Percentiles rank a stretch among this genome's conserved stretches.
Evolutionary conservation across 1,284 basidiomycete genomes (phyloP).

Genomic region (Boletellus deceptivus): DNA sequence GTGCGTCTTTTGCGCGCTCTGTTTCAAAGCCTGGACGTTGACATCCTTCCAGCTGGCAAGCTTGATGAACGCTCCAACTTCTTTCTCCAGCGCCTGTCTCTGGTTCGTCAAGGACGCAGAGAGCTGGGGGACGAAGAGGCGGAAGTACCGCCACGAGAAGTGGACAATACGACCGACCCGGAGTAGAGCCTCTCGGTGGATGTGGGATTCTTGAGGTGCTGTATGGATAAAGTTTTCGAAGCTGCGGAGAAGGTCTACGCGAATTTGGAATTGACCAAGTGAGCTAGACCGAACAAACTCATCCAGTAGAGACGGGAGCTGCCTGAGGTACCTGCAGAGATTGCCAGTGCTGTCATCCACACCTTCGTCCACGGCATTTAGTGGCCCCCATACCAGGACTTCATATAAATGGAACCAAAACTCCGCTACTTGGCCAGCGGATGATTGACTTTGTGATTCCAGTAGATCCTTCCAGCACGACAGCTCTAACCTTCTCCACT

Average conservation of each 20-base stretch:
- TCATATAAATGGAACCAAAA: constrained; percentile 97
- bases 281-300: constrained; percentile 79
- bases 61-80: constrained; percentile 85
- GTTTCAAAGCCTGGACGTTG: constrained; percentile 92
- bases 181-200: constrained; percentile 35
- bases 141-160: constrained; percentile 67
- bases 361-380: constrained; percentile 46
- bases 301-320: constrained; percentile 78
- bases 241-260: constrained; percentile 69
- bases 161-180: constrained; percentile 64
- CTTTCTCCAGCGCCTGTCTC: constrained; percentile 70
- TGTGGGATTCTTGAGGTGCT: constrained; percentile 18
- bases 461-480: constrained; percentile 85
- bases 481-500: constrained; percentile 90
- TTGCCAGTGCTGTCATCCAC: constrained; percentile 31
- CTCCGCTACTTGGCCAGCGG: constrained; percentile 62
- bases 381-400: constrained; percentile 64
- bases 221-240: constrained; percentile 57
- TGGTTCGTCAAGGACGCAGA: constrained; percentile 55
- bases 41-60: constrained; percentile 98
- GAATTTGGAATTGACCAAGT: constrained; percentile 77
- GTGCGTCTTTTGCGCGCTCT: constrained; percentile 90
- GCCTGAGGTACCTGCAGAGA: constrained; percentile 58
- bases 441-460: constrained; percentile 64
- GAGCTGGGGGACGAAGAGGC: constrained; percentile 58